Conservation (phyloP, 106 monocot genomes). For the Dioscorea dumetorum region DNA sequence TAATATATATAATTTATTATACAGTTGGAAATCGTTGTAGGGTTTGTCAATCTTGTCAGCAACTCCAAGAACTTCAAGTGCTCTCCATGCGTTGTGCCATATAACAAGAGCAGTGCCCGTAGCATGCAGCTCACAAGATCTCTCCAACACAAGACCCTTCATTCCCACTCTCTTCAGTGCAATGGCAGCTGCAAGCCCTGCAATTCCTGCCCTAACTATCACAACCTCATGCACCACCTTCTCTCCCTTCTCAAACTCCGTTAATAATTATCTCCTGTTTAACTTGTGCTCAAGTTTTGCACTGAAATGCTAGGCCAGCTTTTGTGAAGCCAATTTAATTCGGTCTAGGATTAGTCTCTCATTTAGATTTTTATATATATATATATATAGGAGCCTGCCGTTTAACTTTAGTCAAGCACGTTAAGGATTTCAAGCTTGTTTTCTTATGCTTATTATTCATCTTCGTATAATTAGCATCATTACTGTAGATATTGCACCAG, state of each 20-base stretch:
- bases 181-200: constrained; percentile 35
- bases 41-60: constrained; percentile 22
- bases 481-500: too few species aligned
- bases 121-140: not conserved
- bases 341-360: too few species aligned
- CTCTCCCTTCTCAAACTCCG: not conserved
- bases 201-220: constrained; percentile 50
- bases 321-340: too few species aligned
- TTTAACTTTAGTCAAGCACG: too few species aligned
- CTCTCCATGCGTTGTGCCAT: not conserved
- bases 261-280: not conserved
- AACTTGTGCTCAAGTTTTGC: too few species aligned
- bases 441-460: too few species aligned
- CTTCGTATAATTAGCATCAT: too few species aligned
- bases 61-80: not conserved
- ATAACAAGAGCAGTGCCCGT: not conserved
- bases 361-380: too few species aligned
- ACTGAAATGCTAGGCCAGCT: too few species aligned
- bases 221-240: constrained; percentile 27
- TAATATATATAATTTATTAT: not conserved
- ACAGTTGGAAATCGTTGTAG: constrained; percentile 12
- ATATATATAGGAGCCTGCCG: too few species aligned
- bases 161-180: constrained; percentile 16
- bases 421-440: too few species aligned
- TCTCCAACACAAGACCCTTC: not conserved